Conservation (phyloP, 495 filamentous ascomycete species). For the Talaromyces thailandensis region DNA sequence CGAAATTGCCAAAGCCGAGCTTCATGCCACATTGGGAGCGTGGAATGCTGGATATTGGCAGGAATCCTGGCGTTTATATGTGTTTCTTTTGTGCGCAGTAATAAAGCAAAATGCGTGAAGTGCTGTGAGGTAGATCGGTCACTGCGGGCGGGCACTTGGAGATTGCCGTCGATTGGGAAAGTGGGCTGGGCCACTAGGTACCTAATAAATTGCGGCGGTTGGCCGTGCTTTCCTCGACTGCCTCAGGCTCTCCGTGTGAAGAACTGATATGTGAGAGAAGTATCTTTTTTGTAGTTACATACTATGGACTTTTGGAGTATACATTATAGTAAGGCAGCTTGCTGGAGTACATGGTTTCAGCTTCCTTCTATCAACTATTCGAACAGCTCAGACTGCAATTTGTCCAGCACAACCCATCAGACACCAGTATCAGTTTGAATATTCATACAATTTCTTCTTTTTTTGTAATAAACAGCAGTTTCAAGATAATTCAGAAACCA, state of each 20-base stretch:
- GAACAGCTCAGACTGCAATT: background rate
- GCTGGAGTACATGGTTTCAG: background rate
- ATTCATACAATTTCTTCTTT: background rate
- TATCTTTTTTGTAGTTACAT: background rate
- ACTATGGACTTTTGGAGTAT: too few relatives aligned
- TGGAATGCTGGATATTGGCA: background rate
- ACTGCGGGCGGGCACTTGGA: background rate
- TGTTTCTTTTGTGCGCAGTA: background rate
- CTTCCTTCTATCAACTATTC: background rate
- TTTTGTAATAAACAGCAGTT: background rate
- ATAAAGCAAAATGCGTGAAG: background rate
- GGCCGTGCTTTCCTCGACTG: background rate
- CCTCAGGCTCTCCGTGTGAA: background rate
- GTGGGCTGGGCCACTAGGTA: background rate
- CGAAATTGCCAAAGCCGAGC: constrained; percentile 30
- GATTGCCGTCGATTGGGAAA: background rate
- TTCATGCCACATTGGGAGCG: constrained; percentile 33
- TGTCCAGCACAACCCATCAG: background rate
- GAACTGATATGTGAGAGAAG: background rate
- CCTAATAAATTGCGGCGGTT: background rate
- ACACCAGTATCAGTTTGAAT: background rate
- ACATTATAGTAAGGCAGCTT: background rate
- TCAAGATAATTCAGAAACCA: background rate
- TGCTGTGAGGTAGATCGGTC: background rate
- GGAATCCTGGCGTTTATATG: background rate